Evolutionary conservation across 768 basidiomycete species (phyloP).

Genomic region (Cyathus striatus): DNA sequence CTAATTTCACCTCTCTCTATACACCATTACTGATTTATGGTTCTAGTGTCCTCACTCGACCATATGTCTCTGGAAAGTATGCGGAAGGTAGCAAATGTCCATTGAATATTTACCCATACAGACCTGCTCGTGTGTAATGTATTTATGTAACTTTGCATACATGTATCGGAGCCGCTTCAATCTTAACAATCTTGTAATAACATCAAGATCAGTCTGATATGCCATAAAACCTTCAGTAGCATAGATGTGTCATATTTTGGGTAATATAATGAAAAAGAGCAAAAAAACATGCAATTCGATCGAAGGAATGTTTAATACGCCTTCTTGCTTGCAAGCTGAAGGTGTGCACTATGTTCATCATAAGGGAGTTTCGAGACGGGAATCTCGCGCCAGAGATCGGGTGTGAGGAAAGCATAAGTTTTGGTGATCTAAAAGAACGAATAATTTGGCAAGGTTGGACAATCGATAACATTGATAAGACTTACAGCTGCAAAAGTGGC

Average conservation of each 20-base stretch:
- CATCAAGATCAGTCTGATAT: no score
- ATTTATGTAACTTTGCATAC: no score
- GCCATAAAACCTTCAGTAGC: no score
- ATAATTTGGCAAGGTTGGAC: constrained; percentile 2
- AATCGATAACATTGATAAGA: constrained; percentile 8
- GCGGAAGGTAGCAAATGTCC: constrained; percentile 62
- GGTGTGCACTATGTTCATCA: constrained; percentile 93
- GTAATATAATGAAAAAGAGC: constrained; percentile 8
- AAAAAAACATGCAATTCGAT: constrained; percentile 10
- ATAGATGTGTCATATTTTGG: constrained; percentile 7
- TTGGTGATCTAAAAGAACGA: constrained; percentile 92
- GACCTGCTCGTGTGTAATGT: no score
- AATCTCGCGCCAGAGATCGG: constrained; percentile 96
- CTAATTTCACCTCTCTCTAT: neutral
- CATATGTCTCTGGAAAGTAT: constrained; percentile 50
- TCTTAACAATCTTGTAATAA: no score
- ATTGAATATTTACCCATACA: constrained; percentile 34
- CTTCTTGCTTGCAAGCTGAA: constrained; percentile 83
- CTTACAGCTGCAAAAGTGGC: constrained; percentile 89
- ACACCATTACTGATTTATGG: neutral
- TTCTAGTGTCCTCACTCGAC: constrained; percentile 57
- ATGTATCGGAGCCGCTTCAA: no score
- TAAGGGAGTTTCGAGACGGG: constrained; percentile 85
- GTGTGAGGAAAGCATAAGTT: constrained; percentile 97
- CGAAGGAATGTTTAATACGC: constrained; percentile 43